phyloP scores from a whole-genome alignment of 2,329 filamentous ascomycete genomes.

The Podosphaera leucotricha region DNA sequence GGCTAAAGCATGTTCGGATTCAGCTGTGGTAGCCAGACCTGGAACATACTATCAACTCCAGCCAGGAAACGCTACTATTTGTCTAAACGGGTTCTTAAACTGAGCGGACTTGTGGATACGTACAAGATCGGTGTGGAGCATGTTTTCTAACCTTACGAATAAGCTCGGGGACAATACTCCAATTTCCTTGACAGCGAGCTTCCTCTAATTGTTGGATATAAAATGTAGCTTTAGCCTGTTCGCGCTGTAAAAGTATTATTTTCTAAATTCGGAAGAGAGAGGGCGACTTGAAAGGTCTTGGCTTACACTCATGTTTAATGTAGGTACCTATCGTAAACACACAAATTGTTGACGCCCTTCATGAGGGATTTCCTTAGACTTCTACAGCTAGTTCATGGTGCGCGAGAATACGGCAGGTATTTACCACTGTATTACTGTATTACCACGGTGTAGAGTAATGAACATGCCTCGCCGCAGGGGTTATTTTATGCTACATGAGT shows the following conservation, averaged over 20 bases:
- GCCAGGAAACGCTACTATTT: not conserved
- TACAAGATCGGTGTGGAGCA: constrained; percentile 67
- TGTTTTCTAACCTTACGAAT: constrained; percentile 89
- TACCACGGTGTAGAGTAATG: too few species aligned
- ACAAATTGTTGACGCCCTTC: too few species aligned
- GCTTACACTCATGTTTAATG: constrained; percentile 13
- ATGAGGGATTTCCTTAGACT: too few species aligned
- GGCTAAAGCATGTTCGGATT: constrained; percentile 41
- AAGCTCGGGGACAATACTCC: constrained; percentile 68
- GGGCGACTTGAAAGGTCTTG: not conserved
- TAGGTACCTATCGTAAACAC: not conserved
- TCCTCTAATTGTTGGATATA: constrained; percentile 68
- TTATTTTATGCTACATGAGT: too few species aligned
- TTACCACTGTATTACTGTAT: too few species aligned
- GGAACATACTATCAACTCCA: constrained; percentile 3
- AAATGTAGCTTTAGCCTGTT: constrained; percentile 50
- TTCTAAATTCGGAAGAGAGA: not conserved
- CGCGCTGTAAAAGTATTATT: constrained; percentile 8
- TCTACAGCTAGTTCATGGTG: too few species aligned
- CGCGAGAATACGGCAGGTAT: too few species aligned
- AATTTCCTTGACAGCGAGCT: constrained; percentile 69
- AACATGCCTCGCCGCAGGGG: too few species aligned
- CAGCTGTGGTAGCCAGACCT: constrained; percentile 49
- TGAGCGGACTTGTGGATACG: constrained; percentile 12
- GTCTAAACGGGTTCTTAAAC: not conserved